Evolutionary conservation across 345 rosid genomes (phyloP).

Genomic region (Punica granatum): DNA sequence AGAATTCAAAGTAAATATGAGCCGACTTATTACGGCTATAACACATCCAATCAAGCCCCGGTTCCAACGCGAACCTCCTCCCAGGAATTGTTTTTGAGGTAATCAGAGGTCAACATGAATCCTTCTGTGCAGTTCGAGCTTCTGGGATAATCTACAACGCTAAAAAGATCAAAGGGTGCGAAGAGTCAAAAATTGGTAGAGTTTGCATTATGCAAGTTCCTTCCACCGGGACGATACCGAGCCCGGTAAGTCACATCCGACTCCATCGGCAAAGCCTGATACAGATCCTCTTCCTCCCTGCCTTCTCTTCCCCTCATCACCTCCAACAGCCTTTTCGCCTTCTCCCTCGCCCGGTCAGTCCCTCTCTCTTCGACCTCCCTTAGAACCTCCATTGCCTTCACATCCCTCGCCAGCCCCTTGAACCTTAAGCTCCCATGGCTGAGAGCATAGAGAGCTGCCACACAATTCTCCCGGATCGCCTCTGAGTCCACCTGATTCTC

Average conservation of each 20-base stretch:
- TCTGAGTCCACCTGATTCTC: conserved; percentile 35
- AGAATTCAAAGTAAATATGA: too few species aligned
- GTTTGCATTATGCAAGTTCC: conserved; percentile 7
- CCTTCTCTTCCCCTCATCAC: conserved; percentile 38
- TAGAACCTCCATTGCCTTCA: conserved; percentile 43
- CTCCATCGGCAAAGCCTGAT: conserved; percentile 27
- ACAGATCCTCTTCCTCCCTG: conserved; percentile 32
- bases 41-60: too few species aligned
- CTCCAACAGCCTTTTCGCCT: conserved; percentile 48
- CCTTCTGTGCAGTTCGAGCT: too few species aligned
- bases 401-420: conserved; percentile 62
- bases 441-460: conserved; percentile 49
- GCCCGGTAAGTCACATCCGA: background rate
- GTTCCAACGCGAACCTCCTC: too few species aligned
- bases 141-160: too few species aligned
- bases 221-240: conserved; percentile 4
- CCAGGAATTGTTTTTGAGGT: too few species aligned
- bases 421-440: conserved; percentile 67
- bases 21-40: too few species aligned
- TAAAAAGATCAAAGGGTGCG: background rate
- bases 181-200: conserved; percentile 3
- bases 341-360: conserved; percentile 46
- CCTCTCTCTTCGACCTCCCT: conserved; percentile 45
- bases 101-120: too few species aligned
- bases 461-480: conserved; percentile 54